Conservation (phyloP, 495 filamentous ascomycete genomes). For the Hypoxylon fuscum region DNA sequence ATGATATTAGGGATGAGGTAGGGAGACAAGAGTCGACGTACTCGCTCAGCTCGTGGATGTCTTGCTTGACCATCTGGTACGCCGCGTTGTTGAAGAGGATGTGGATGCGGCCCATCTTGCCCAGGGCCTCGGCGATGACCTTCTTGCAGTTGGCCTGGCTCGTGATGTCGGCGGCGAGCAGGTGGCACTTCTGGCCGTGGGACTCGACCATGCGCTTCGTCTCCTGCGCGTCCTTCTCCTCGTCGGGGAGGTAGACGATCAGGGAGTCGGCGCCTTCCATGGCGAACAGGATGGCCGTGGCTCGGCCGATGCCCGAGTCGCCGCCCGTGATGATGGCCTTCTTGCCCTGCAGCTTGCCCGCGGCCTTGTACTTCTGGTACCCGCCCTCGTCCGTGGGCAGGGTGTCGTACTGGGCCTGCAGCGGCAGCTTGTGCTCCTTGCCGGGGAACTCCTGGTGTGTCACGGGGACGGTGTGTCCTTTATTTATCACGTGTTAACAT, state of each 20-base stretch:
- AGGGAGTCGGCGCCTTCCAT: conserved; percentile 83
- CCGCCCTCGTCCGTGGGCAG: conserved; percentile 75
- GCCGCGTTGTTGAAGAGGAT: conserved; percentile 86
- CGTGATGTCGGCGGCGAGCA: conserved; percentile 69
- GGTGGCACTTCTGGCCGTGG: conserved; percentile 68
- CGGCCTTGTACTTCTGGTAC: conserved; percentile 78
- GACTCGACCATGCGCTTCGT: conserved; percentile 74
- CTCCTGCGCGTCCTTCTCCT: conserved; percentile 79
- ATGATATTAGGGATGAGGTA: background rate
- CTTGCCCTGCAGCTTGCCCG: conserved; percentile 78
- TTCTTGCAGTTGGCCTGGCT: conserved; percentile 72
- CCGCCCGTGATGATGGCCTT: conserved; percentile 85
- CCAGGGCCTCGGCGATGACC: conserved; percentile 70
- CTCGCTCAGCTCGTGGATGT: conserved; percentile 78
- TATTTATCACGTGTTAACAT: conserved; percentile 14
- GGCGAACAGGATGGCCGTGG: conserved; percentile 79
- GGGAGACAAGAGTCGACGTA: conserved; percentile 55
- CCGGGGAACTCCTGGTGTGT: conserved; percentile 75
- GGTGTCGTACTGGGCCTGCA: conserved; percentile 70
- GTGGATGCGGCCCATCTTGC: conserved; percentile 73
- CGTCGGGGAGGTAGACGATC: conserved; percentile 78
- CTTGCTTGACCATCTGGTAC: conserved; percentile 76
- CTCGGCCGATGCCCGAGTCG: conserved; percentile 83
- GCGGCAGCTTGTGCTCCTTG: conserved; percentile 69
- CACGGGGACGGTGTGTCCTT: conserved; percentile 75